Conservation (phyloP, 2,329 filamentous ascomycete species). For the Metarhizium rileyi region DNA sequence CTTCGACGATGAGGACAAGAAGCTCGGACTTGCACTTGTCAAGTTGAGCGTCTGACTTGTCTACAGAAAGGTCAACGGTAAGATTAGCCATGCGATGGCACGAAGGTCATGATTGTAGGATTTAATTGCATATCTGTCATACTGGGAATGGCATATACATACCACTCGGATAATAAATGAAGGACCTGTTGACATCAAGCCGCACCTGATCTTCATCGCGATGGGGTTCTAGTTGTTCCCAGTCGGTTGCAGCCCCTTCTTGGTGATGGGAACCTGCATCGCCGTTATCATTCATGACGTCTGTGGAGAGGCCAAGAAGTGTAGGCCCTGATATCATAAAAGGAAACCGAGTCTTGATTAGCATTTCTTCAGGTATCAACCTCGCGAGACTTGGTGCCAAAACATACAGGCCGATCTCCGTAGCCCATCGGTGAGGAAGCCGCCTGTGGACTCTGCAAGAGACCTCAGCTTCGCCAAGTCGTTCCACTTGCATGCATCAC, state of each 20-base stretch:
- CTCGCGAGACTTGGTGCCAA: conserved; percentile 3
- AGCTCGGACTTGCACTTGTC: conserved; percentile 64
- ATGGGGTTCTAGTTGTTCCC: conserved; percentile 63
- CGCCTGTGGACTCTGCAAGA: conserved; percentile 55
- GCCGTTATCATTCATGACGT: not conserved
- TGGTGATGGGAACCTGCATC: conserved; percentile 2
- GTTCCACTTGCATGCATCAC: conserved; percentile 48
- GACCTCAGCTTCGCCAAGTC: conserved; percentile 46
- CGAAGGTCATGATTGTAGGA: not conserved
- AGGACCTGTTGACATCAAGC: conserved; percentile 90
- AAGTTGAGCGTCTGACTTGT: conserved; percentile 60
- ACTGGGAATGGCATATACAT: conserved; percentile 11
- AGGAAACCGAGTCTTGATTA: not conserved
- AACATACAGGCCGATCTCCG: conserved; percentile 70
- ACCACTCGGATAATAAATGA: conserved; percentile 90
- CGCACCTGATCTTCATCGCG: conserved; percentile 83
- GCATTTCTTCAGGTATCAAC: conserved; percentile 3
- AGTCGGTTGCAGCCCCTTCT: conserved; percentile 24
- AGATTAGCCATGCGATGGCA: not conserved
- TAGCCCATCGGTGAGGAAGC: conserved; percentile 56
- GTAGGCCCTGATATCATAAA: conserved; percentile 45
- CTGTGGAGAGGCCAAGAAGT: conserved; percentile 34
- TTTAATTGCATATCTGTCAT: not conserved
- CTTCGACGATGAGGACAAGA: conserved; percentile 67
- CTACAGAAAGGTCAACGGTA: conserved; percentile 26